Conservation (phyloP, 2,329 filamentous ascomycete genomes). For the Phialemonium atrogriseum region DNA sequence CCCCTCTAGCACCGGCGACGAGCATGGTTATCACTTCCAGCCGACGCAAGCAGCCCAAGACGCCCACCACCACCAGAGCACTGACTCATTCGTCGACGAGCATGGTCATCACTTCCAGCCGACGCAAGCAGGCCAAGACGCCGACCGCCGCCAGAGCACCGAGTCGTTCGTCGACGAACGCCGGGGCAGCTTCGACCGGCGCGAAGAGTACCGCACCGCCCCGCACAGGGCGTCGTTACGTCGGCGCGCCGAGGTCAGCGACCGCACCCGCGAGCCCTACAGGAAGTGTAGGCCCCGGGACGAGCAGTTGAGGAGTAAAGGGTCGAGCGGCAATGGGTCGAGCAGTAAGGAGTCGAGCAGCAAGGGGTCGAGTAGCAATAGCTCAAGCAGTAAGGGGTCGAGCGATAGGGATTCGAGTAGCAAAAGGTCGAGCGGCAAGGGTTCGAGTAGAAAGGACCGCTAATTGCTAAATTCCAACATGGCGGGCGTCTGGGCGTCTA, state of each 20-base stretch:
- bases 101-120: background rate
- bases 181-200: slow-evolving; percentile 1
- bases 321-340: too few species aligned
- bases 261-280: background rate
- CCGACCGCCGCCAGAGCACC: background rate
- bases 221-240: background rate
- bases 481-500: too few species aligned
- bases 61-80: background rate
- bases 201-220: background rate
- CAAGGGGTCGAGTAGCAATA: too few species aligned
- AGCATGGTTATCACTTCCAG: background rate
- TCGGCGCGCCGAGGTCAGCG: background rate
- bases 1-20: background rate
- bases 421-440: too few species aligned
- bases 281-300: too few species aligned
- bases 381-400: too few species aligned
- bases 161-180: slow-evolving; percentile 1
- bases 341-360: too few species aligned
- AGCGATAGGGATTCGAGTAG: too few species aligned
- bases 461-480: too few species aligned
- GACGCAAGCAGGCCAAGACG: background rate
- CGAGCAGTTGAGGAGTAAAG: too few species aligned
- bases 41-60: background rate
- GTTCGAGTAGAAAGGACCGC: too few species aligned
- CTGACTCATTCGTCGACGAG: background rate